Conservation (phyloP, 2,329 filamentous ascomycete genomes). For the Cytospora piceae region DNA sequence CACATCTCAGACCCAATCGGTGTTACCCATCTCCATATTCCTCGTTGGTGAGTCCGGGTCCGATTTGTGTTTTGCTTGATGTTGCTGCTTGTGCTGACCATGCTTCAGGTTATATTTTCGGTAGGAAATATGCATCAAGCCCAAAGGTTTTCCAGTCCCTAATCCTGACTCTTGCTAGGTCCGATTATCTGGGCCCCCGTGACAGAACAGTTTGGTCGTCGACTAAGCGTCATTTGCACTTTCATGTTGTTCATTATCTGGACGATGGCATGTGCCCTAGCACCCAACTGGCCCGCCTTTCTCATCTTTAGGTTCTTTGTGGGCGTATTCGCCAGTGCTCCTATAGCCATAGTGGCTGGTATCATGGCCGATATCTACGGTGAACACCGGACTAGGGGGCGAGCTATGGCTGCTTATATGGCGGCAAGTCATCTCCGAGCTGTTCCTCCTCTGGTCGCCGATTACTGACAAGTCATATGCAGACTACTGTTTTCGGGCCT, state of each 20-base stretch:
- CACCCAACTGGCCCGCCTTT: conserved; percentile 56
- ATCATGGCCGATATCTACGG: conserved; percentile 70
- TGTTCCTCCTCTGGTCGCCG: neutral
- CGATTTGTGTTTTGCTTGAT: neutral
- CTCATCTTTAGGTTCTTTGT: conserved; percentile 59
- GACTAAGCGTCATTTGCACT: conserved; percentile 48
- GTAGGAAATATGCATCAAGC: conserved; percentile 37
- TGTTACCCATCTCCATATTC: conserved; percentile 66
- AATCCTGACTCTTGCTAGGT: conserved; percentile 33
- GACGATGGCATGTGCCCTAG: conserved; percentile 59
- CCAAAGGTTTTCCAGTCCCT: neutral
- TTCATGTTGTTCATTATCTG: conserved; percentile 55
- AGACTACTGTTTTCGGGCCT: conserved; percentile 67
- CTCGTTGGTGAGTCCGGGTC: conserved; percentile 49
- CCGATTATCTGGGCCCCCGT: conserved; percentile 67
- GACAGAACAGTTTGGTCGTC: conserved; percentile 66
- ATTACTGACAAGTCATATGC: neutral
- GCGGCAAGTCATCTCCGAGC: conserved; percentile 47
- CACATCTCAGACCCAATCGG: conserved; percentile 48
- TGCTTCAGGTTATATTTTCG: conserved; percentile 58
- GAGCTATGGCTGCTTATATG: conserved; percentile 67
- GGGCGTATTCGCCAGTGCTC: conserved; percentile 59
- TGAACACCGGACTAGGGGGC: conserved; percentile 57
- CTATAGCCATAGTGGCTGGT: conserved; percentile 65
- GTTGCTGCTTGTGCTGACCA: conserved; percentile 7